These are phyloP conservation scores for Cicer pinnatifidum DNA, from an alignment of 306 rosid species.

Conservation along the genomic window DNA sequence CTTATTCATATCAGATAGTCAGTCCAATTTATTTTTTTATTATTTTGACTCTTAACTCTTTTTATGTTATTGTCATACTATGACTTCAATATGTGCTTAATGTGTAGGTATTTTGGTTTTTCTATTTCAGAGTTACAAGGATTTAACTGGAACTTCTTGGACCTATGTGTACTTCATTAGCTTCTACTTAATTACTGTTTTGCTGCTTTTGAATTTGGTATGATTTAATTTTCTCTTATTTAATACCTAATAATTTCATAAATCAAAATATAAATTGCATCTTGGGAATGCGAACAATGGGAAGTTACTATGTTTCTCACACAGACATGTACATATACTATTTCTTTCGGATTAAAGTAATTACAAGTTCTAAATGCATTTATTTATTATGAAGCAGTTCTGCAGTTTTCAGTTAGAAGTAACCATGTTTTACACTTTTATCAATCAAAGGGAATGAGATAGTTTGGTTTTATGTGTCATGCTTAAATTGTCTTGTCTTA, in stretches of 20 bases:
- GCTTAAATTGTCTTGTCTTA: conserved; percentile 1
- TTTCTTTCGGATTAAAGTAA: conserved; percentile 2
- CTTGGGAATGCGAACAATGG: conserved; percentile 27
- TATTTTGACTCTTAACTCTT: conserved; percentile 2
- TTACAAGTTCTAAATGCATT: conserved; percentile 26
- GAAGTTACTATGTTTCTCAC: conserved; percentile 29
- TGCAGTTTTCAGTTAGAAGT: conserved; percentile 7
- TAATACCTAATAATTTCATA: conserved; percentile 2
- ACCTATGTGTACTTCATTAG: conserved; percentile 70
- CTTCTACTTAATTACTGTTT: conserved; percentile 80
- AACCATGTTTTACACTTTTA: conserved; percentile 30
- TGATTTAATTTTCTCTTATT: conserved; percentile 40
- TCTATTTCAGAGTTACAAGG: conserved; percentile 82
- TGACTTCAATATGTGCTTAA: conserved; percentile 34
- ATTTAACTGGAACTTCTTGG: conserved; percentile 82
- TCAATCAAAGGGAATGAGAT: conserved; percentile 24
- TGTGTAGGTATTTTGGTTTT: conserved; percentile 40
- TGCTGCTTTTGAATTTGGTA: conserved; percentile 94
- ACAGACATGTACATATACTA: conserved; percentile 1
- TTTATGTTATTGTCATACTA: conserved; percentile 30
- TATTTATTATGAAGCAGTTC: neutral
- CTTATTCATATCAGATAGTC: conserved; percentile 30
- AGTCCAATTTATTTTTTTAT: conserved; percentile 30
- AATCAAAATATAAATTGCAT: conserved; percentile 17
- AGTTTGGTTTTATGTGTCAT: conserved; percentile 27